Percentiles rank a stretch among this genome's conserved stretches.
Conservation (phyloP, 345 rosid species). For the Boechera stricta region DNA sequence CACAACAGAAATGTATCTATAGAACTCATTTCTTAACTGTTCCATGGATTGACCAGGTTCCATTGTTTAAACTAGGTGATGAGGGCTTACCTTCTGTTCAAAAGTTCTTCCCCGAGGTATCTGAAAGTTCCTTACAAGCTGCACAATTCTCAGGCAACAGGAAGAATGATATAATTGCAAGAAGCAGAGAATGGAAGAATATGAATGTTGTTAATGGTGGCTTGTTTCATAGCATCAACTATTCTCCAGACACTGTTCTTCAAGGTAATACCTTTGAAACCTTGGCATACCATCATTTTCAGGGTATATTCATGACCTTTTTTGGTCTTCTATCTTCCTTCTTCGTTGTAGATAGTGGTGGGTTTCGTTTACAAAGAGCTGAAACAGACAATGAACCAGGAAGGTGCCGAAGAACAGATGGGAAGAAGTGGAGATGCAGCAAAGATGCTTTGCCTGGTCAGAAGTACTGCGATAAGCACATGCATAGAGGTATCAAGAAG, state of each 20-base stretch:
- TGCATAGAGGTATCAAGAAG: conserved; percentile 72
- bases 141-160: conserved; percentile 25
- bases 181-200: conserved; percentile 44
- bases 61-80: conserved; percentile 34
- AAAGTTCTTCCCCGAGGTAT: conserved; percentile 41
- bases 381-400: conserved; percentile 52
- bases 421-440: conserved; percentile 81
- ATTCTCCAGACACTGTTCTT: conserved; percentile 70
- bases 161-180: conserved; percentile 42
- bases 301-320: neutral
- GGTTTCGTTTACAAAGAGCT: conserved; percentile 32
- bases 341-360: conserved; percentile 43
- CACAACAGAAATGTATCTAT: neutral
- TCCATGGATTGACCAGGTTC: conserved; percentile 17
- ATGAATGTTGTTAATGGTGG: conserved; percentile 26
- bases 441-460: conserved; percentile 57
- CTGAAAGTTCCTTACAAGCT: conserved; percentile 37
- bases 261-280: conserved; percentile 48
- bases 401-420: conserved; percentile 84
- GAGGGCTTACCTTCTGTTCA: conserved; percentile 40
- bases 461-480: conserved; percentile 67
- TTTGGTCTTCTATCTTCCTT: conserved; percentile 18
- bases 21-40: conserved; percentile 2
- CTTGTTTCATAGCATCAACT: conserved; percentile 44
- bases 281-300: neutral